These are phyloP conservation scores for Aegilops umbellulata DNA, from an alignment of 176 grass and related monocot genomes.

Conservation along the genomic window DNA sequence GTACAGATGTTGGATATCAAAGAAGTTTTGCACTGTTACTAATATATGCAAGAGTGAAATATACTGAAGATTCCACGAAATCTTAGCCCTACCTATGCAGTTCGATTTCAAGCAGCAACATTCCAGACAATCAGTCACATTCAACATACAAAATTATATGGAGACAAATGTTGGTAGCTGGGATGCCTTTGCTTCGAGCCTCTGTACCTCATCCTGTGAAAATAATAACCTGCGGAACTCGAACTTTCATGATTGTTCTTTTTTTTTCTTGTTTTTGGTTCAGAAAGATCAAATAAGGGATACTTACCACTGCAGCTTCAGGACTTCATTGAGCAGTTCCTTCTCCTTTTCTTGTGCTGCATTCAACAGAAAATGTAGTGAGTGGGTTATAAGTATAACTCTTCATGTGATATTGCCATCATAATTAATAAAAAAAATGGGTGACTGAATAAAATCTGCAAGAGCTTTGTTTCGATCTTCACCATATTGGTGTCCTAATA, in stretches of 20 bases:
- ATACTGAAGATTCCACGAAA: too few species aligned
- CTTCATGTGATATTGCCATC: background rate
- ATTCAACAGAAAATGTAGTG: slow-evolving; percentile 49
- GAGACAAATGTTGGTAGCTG: slow-evolving; percentile 30
- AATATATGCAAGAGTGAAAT: too few species aligned
- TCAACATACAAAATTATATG: background rate
- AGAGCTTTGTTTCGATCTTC: background rate
- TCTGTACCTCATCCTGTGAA: slow-evolving; percentile 59
- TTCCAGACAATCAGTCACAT: too few species aligned
- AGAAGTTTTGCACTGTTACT: too few species aligned
- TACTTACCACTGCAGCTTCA: slow-evolving; percentile 76
- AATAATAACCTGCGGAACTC: slow-evolving; percentile 50
- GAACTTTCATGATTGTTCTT: background rate
- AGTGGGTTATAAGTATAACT: background rate
- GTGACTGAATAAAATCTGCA: background rate
- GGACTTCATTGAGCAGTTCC: slow-evolving; percentile 53
- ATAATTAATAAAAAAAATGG: background rate
- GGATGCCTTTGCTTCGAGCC: background rate
- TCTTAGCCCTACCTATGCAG: too few species aligned
- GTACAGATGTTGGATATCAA: too few species aligned
- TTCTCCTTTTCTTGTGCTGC: slow-evolving; percentile 68
- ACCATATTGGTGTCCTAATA: background rate
- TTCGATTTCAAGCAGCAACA: too few species aligned
- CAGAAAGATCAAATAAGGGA: slow-evolving; percentile 4
- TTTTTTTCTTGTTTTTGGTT: background rate